Evolutionary conservation across 2,329 filamentous ascomycete genomes (phyloP), one percentile per base, ranked within the genome.

Genomic region (Cordyceps fumosorosea): DNA sequence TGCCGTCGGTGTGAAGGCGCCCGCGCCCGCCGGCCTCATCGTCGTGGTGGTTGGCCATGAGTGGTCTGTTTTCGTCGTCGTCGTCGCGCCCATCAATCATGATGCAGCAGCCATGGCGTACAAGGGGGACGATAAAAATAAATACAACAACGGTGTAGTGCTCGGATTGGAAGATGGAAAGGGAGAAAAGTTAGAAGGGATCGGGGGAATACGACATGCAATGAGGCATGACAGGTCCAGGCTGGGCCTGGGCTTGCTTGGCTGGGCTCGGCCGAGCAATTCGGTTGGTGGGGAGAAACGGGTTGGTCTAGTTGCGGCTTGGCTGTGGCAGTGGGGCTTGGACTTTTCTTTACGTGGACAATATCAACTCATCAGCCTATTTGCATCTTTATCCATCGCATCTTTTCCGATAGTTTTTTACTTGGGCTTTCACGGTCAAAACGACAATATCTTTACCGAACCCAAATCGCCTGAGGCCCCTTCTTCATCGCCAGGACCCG

Each of bases 21-120:
- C 29, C 16, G 52, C 55, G 42, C 42, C 51, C 40, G 48, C 60
- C 26, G 63, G 44, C 40, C 57, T 47, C 45, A 52, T 56, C 22
- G 48, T 58, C 22, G 54, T 37, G 20, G 54, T 29, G 47, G 20
- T 1, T 40, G 54, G 62, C 65, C 66, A 70, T 67, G 60, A 70
- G 66, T 44, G 68, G 68, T 59, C 65, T 64, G 48, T 63, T 66
- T 64, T 70, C 69, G 54, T 64, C 62, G 61, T 63, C 60, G 44
- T 70, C 69, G 54, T 64, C 62, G 61, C 50, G 44, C 54, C 62
- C 59, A 60, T 62, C 60, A 37, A 42, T 56, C 66, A 67, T 66
- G 32, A 34, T 64, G 66, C 12, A 24, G 54, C 60, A 24, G 37
- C 53, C 52, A 62, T 51, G 45, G 59, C 44, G 51, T 40, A 32